Conservation (phyloP, 176 grass and related monocot genomes). For the Aechmea fasciata region DNA sequence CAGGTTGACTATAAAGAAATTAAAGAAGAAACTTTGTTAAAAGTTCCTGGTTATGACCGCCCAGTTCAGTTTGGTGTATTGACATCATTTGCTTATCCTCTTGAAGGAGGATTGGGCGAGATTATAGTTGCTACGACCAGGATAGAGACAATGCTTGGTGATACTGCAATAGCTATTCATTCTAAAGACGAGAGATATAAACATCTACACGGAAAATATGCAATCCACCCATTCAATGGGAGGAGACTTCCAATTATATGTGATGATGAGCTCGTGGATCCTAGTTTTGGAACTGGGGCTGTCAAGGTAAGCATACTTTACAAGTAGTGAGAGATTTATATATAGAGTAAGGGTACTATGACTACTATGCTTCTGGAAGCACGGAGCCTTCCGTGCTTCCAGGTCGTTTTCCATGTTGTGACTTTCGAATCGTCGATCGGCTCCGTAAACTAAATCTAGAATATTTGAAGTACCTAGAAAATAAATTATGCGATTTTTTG, state of each 20-base stretch:
- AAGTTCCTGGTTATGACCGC: constrained; percentile 51
- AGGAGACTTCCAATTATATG: constrained; percentile 67
- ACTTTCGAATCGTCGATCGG: too few relatives aligned
- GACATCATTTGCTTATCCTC: constrained; percentile 81
- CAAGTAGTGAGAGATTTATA: neutral
- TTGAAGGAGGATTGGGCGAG: constrained; percentile 67
- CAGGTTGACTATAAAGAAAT: constrained; percentile 78
- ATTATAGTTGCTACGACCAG: constrained; percentile 81
- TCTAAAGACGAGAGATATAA: constrained; percentile 64
- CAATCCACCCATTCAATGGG: constrained; percentile 71
- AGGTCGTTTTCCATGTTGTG: too few relatives aligned
- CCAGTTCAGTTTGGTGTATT: constrained; percentile 79
- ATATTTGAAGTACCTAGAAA: too few relatives aligned
- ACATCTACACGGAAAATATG: constrained; percentile 72
- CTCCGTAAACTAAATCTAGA: too few relatives aligned
- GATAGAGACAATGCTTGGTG: constrained; percentile 88
- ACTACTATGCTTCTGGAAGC: too few relatives aligned
- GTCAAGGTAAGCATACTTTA: constrained; percentile 54
- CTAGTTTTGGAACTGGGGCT: constrained; percentile 71
- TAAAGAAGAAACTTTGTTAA: constrained; percentile 59
- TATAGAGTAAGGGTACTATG: too few relatives aligned
- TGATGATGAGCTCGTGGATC: constrained; percentile 76
- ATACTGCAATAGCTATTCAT: constrained; percentile 84
- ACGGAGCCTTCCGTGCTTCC: too few relatives aligned
- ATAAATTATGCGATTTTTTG: too few relatives aligned